Conservation (phyloP, 306 rosid species). For the Vicia sativa region DNA sequence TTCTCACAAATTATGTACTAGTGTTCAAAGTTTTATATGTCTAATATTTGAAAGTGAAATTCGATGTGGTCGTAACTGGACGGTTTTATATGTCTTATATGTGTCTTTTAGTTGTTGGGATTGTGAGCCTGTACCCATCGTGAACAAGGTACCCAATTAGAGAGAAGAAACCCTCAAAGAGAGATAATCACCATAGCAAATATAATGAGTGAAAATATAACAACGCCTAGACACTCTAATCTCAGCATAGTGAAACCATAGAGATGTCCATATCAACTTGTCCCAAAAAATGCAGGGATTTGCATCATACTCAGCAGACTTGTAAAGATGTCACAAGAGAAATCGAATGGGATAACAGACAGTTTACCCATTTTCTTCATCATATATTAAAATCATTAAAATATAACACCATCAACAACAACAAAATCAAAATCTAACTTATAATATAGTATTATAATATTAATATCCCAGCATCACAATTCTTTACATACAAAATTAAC, state of each 20-base stretch:
- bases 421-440: conserved; percentile 20
- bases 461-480: background rate
- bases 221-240: background rate
- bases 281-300: background rate
- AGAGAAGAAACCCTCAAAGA: background rate
- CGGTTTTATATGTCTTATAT: too few species aligned
- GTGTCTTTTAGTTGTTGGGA: too few species aligned
- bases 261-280: too few species aligned
- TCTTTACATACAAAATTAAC: conserved; percentile 7
- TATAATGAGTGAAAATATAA: background rate
- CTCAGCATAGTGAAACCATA: too few species aligned
- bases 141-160: too few species aligned
- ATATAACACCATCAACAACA: background rate
- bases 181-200: background rate
- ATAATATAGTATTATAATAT: background rate
- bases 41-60: too few species aligned
- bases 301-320: too few species aligned
- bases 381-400: background rate
- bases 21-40: too few species aligned
- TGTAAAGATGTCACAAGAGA: background rate
- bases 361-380: background rate
- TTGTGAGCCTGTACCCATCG: too few species aligned
- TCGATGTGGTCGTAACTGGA: too few species aligned
- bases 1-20: too few species aligned
- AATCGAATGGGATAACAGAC: too few species aligned